Base-by-base conservation (phyloP, 257 asterid species). In the Thymus quinquecostatus region DNA sequence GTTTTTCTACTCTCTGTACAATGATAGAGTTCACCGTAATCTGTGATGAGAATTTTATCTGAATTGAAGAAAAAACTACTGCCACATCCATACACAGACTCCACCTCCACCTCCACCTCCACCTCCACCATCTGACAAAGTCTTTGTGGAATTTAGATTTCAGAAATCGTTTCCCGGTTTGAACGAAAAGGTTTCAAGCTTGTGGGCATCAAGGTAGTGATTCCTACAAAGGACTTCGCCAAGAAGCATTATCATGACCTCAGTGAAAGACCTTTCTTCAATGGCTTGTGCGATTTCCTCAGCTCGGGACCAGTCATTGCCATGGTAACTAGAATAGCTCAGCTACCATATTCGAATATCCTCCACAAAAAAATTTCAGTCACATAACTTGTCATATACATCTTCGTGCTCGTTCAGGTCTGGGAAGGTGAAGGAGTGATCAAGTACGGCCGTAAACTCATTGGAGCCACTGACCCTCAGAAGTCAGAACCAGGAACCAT, bases 341-440 rank as follows among this genome's bases (percentile, higher is more conserved):
- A 36, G 38, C 67, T 28, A 53, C 38, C 41, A 8, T 61, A 8
- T 55, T 21, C 0, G 21, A 2, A 67, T 59, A 50, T 50, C 29
- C 59, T 44, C 5, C 40, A 11, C 34, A 21, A 6, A 40, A 59
- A 59, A 28, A 30, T 56, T 56, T 30, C 44, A 13, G 9, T 40
- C 29, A n/a, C 45, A 6, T 65, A 45, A 47, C 43, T 43, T 5
- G 14, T 27, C 44, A 66, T 32, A 47, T 33, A 14, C 4, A 60
- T 47, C 36, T 50, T 67, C 32, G 45, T 64, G 28, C 45, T 64
- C 75, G 10, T 75, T 71, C 76, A 95, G 99, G 99, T 95, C 47
- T 95, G 99, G 99, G 99, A 95, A 86, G 98, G 99, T 43, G 99
- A 95, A 82, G 99, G 99, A 30, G 99, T 87, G 56, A 95, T 95